Percentiles rank a stretch among this genome's conserved stretches.
These are phyloP conservation scores for Thalassiosira ordinaria DNA, from an alignment of 352 stramenopile species.

Conservation along the genomic window DNA sequence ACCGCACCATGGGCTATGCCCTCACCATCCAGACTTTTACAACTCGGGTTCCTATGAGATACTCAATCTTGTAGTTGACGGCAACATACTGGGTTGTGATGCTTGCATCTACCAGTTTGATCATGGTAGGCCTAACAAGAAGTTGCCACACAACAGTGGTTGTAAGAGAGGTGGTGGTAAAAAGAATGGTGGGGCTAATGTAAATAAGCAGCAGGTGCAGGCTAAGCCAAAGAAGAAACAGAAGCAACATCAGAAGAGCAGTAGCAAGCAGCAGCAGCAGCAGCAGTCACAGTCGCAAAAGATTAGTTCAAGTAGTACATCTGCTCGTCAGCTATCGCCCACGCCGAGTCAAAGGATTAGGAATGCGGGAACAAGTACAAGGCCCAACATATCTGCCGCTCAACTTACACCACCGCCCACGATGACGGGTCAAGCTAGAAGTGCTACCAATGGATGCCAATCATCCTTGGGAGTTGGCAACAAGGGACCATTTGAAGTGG, in stretches of 20 bases:
- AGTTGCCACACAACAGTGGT: constrained; percentile 36
- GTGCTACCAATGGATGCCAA: too few species aligned
- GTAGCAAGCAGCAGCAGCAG: neutral
- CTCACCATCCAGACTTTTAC: constrained; percentile 53
- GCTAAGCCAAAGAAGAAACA: too few species aligned
- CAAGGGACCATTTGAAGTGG: constrained; percentile 57
- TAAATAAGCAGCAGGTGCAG: neutral
- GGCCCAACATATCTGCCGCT: too few species aligned
- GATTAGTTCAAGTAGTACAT: too few species aligned
- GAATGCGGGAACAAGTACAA: too few species aligned
- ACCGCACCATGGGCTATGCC: constrained; percentile 74
- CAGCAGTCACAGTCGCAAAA: neutral
- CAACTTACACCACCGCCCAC: neutral
- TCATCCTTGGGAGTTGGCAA: too few species aligned
- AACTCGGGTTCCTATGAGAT: constrained; percentile 64
- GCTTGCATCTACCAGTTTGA: constrained; percentile 67
- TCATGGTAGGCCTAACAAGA: constrained; percentile 48
- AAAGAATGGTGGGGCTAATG: constrained; percentile 7
- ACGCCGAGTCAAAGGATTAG: too few species aligned
- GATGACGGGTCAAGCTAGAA: neutral
- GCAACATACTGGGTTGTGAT: constrained; percentile 51
- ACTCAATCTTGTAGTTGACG: constrained; percentile 59
- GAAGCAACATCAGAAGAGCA: too few species aligned
- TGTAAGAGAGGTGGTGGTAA: constrained; percentile 29
- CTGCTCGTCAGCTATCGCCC: too few species aligned